Conservation (phyloP, 208 protist genomes). For the Leishmania guyanensis region DNA sequence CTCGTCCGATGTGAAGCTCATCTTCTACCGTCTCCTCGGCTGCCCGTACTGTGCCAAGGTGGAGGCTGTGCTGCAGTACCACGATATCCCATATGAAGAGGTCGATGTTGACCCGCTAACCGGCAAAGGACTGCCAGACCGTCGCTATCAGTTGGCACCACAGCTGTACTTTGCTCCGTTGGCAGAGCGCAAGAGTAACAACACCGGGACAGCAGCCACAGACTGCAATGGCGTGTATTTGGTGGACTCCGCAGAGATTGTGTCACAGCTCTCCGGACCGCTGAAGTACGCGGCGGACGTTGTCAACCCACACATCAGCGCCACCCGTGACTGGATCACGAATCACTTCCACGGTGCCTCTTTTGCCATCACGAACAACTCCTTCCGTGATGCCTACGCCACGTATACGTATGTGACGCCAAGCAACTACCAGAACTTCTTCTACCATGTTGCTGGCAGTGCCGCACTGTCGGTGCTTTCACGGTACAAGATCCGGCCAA, state of each 20-base stretch:
- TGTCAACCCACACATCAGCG: slow-evolving; percentile 40
- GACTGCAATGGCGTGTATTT: slow-evolving; percentile 34
- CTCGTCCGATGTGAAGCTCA: slow-evolving; percentile 41
- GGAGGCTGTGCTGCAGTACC: slow-evolving; percentile 65
- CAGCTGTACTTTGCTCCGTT: slow-evolving; percentile 62
- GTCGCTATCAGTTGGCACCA: slow-evolving; percentile 71
- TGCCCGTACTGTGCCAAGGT: slow-evolving; percentile 91
- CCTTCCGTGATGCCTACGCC: slow-evolving; percentile 59
- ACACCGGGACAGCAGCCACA: not conserved
- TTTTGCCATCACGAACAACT: slow-evolving; percentile 70
- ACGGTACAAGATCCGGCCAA: slow-evolving; percentile 57
- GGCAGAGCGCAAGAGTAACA: not conserved
- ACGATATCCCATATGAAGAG: slow-evolving; percentile 69
- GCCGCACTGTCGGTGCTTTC: slow-evolving; percentile 54
- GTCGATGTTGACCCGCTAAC: slow-evolving; percentile 74
- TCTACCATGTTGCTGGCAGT: slow-evolving; percentile 61
- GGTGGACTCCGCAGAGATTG: slow-evolving; percentile 72
- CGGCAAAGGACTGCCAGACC: slow-evolving; percentile 60
- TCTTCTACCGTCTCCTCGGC: slow-evolving; percentile 74
- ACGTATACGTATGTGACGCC: slow-evolving; percentile 63
- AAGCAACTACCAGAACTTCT: slow-evolving; percentile 51
- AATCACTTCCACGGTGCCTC: slow-evolving; percentile 71
- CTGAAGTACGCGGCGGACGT: slow-evolving; percentile 58
- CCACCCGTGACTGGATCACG: slow-evolving; percentile 71
- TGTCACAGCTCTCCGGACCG: slow-evolving; percentile 46